A percentile compares a stretch with the other conserved stretches of the same genome.
Evolutionary conservation across 441 rosid species (phyloP).

Genomic region (Pelargonium myrrhifolium): DNA sequence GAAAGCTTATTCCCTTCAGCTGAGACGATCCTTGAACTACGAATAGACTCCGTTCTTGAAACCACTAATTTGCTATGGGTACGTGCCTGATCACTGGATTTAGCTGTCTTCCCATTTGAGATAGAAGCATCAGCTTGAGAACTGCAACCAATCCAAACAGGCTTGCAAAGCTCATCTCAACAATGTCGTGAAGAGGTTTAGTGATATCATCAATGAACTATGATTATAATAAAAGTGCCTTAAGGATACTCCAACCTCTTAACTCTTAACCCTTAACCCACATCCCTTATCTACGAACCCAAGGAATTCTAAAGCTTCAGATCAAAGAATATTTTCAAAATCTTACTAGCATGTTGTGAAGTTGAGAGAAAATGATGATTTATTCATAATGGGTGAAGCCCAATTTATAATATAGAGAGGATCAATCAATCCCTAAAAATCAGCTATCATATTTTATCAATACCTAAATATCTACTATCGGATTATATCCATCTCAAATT

Average conservation of each 20-base stretch:
- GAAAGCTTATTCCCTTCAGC: conserved; percentile 27
- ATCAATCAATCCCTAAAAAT: too few species aligned
- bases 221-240: background rate
- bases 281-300: background rate
- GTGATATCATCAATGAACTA: background rate
- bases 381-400: too few species aligned
- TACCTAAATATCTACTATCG: too few species aligned
- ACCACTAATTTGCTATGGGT: conserved; percentile 22
- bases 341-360: background rate
- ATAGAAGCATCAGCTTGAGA: conserved; percentile 30
- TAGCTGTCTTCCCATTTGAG: conserved; percentile 34
- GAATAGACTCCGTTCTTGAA: conserved; percentile 31
- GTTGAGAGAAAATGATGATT: too few species aligned
- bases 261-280: background rate
- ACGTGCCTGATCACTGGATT: conserved; percentile 17
- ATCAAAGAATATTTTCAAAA: background rate
- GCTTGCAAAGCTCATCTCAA: conserved; percentile 5
- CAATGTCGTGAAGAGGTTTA: background rate
- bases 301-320: background rate
- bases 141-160: conserved; percentile 33
- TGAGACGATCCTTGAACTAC: conserved; percentile 28
- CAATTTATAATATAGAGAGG: too few species aligned
- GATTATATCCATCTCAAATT: too few species aligned
- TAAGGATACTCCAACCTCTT: background rate
- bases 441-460: too few species aligned